Evolutionary conservation across 108 stramenopile species (phyloP), one percentile per base, ranked within the genome.

Genomic region (Schizochytrium sp.): DNA sequence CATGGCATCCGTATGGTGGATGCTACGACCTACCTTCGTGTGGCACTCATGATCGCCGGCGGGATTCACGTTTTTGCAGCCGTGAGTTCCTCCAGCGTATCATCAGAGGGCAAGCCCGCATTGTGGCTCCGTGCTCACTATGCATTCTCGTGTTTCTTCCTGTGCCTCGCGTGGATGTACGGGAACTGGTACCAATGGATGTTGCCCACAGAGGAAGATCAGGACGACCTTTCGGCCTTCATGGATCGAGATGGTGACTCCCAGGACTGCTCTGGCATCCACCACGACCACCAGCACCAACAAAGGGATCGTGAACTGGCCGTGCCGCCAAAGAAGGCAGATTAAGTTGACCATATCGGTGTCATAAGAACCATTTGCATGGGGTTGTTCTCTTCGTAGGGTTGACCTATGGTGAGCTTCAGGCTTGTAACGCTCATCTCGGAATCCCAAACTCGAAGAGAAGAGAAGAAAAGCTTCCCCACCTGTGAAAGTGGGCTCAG

Each of bases 171-270:
- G 3, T 83, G 76, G 76, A 40, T 40, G 76, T 83, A 83, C 47
- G 76, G 76, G 1, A 83, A 83, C 28, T 83, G 76, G 76, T 83
- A 83, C 76, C 76, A 83, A 28, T 83, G 76, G 76, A 83, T 83
- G 76, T 53, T 83, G 38, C 76, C 76, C n/a, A n/a, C 59, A n/a
- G 59, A 60, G 19, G 59, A 60, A 60, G 59, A 28, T 28, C 28
- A 28, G 19, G 28, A 38, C 64, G 64, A 69, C 10, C 57, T 58
- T 10, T 17, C 57, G 57, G 10, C 13, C 57, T 10, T 17, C 13
- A 58, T 17, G 10, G 57, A 15, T 10, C 57, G 57, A 15, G 57
- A 10, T 10, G 57, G 57, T 15, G 17, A 58, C 13, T 17, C 57
- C 13, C 57, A 10, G 13, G 10, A 10, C 57, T 10, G 57, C 10